Evolutionary conservation across 768 basidiomycete species (phyloP), one percentile per base, ranked within the genome.

Genomic region (Mycena olivaceomarginata): DNA sequence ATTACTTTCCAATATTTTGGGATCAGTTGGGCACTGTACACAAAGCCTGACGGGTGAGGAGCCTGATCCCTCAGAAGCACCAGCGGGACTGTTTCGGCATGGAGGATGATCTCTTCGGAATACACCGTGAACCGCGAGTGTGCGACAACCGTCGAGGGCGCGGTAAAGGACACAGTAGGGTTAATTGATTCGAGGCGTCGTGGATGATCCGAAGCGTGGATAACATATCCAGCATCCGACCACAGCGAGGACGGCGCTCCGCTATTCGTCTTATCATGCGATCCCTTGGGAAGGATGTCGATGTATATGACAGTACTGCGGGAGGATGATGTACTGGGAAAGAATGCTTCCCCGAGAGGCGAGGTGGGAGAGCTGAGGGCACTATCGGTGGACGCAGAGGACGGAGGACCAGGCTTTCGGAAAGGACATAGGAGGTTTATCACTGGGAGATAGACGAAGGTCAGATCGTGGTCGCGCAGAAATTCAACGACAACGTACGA

Each of bases 1-100:
- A 95, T 87, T 25, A 87, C 89, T 20, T 88, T 84, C 94, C 94
- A 95, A 79, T 90, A 95, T 56, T 87, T 87, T 7, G 94, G 94
- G 5, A 91, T 90, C 25, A 95, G 87, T 1, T 87, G 77, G 6
- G 92, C 93, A 75, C 87, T 90, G 85, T 95, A 95, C 40, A 95
- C 80, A 37, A 88, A 84, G 22, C 85, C 80, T 13, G 80, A 65
- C 31, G 74, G 80, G 10, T 80, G 80, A 1, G 85, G 75, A 39
- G 81, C 71, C 5, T 80, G 73, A n/a, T 86, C 85, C 37, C 13
- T 8, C 43, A 48, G 18, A 10, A 82, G 82, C 40, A 80, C 71
- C n/a, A 91, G 85, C 9, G 82, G 72, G 0, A 90, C 89, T 40
- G 83, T 84, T 82, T 95, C 94, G 0, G 89, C 87, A 82, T 91